These are phyloP conservation scores for Peronospora destructor DNA, from an alignment of 352 stramenopile genomes.

Conservation along the genomic window DNA sequence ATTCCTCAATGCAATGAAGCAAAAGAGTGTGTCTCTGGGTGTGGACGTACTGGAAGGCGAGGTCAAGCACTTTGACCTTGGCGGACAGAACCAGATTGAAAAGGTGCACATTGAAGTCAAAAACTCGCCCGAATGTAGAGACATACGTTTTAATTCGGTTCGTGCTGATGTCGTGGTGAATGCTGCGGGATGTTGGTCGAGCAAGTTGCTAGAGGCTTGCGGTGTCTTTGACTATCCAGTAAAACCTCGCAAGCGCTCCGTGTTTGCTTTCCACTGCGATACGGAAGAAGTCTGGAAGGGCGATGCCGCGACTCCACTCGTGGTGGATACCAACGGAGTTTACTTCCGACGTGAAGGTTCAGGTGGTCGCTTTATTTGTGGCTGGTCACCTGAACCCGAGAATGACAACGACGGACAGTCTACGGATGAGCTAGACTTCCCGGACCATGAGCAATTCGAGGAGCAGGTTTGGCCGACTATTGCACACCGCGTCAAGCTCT, in stretches of 20 bases:
- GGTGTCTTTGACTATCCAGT: slow-evolving; percentile 70
- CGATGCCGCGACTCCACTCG: slow-evolving; percentile 50
- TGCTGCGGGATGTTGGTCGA: slow-evolving; percentile 60
- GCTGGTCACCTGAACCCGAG: slow-evolving; percentile 48
- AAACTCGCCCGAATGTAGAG: slow-evolving; percentile 15
- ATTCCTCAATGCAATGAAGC: slow-evolving; percentile 68
- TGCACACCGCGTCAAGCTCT: slow-evolving; percentile 59
- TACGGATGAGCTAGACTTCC: slow-evolving; percentile 57
- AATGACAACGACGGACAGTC: slow-evolving; percentile 59
- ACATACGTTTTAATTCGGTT: slow-evolving; percentile 27
- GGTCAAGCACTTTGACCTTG: slow-evolving; percentile 56
- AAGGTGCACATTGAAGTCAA: slow-evolving; percentile 47
- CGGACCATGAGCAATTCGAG: slow-evolving; percentile 67
- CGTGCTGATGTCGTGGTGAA: slow-evolving; percentile 67
- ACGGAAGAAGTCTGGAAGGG: slow-evolving; percentile 72
- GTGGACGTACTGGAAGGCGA: slow-evolving; percentile 72
- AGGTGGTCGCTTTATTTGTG: slow-evolving; percentile 65
- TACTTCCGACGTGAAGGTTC: slow-evolving; percentile 76
- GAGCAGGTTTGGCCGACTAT: slow-evolving; percentile 80
- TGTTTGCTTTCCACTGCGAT: slow-evolving; percentile 76
- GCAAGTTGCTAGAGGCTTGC: slow-evolving; percentile 59
- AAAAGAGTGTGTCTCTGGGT: slow-evolving; percentile 57
- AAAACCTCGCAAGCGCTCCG: slow-evolving; percentile 62
- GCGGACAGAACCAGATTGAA: slow-evolving; percentile 46
- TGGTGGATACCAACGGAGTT: slow-evolving; percentile 68